Base-by-base conservation (phyloP, 495 filamentous ascomycete species). In the Neurospora tetrasperma region DNA sequence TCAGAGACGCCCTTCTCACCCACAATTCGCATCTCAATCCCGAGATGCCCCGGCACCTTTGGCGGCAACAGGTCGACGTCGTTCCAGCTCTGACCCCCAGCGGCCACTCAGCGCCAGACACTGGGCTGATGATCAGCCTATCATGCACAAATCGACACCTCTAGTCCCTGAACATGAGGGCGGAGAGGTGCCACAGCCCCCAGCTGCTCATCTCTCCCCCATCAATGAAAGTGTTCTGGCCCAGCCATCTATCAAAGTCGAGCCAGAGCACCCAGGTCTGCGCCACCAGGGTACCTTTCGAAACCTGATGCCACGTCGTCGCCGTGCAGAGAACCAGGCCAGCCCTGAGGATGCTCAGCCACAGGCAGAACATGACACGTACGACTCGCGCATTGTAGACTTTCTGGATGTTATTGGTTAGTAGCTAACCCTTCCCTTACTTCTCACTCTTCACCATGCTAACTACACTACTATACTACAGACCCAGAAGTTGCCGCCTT, bases 401-500 rank as follows among this genome's bases (percentile, higher is more conserved):
- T 83, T 92, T 44, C 79, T 93, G 27, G 91, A 93, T 79, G 88
- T 90, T 27, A 87, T 93, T 73, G 90, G 91, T 93, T 72, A 90
- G 91, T 92, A 82, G 78, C 88, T 76, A 40, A 70, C 44, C 48
- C 71, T 69, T 23, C 1, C 16, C 48, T 23, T n/a, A 54, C 31
- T 38, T 4, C 35, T 44, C 69, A 23, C 20, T 5, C 3, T 69
- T 31, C 31, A 4, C 71, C 10, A 42, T n/a, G 7, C 71, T 43
- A 12, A 9, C 71, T 46, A 11, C 27, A 46, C 27, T 42, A 6
- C 0, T 14, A 7, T 11, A n/a, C 7, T 0, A 38, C 73, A 93
- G 91, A 94, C 73, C 91, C 91, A 10, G 90, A 94, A 82, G 89
- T 94, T 2, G 88, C 90, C 7, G 90, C 90, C 5, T 82, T 94